These are phyloP conservation scores for Wallacemonas sp. DNA, from an alignment of 208 protist genomes.

Conservation along the genomic window DNA sequence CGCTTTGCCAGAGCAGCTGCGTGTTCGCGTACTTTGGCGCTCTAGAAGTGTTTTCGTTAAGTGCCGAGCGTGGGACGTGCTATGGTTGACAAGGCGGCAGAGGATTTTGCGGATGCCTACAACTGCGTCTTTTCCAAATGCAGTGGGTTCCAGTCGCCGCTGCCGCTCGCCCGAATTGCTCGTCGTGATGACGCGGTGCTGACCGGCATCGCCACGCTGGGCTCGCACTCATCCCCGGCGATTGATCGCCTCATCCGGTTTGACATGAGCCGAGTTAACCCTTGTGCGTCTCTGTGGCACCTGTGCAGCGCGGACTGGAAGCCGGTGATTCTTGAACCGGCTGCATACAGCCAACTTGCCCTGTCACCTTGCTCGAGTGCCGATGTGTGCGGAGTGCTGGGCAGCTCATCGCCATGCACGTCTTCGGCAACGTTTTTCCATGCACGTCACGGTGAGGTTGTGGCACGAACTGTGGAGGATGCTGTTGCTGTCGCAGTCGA, in stretches of 20 bases:
- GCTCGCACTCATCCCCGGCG: not conserved
- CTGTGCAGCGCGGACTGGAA: constrained; percentile 4
- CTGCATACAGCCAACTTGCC: constrained; percentile 1
- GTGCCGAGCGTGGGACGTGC: not conserved
- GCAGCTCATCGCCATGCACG: not conserved
- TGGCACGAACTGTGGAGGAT: not conserved
- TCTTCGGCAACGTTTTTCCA: not conserved
- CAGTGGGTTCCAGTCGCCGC: constrained; percentile 44
- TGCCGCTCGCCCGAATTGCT: constrained; percentile 37
- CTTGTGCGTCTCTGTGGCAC: constrained; percentile 9
- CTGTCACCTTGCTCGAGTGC: not conserved
- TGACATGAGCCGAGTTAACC: constrained; percentile 11
- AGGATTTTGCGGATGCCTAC: constrained; percentile 57
- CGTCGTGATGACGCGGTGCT: not conserved
- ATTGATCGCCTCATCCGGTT: constrained; percentile 6
- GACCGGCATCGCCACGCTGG: not conserved
- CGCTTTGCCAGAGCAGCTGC: not conserved
- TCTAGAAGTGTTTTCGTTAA: not conserved
- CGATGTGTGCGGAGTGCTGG: constrained; percentile 1
- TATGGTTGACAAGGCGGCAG: constrained; percentile 16
- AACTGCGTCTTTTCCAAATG: constrained; percentile 48
- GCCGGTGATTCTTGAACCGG: constrained; percentile 4
- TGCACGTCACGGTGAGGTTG: not conserved
- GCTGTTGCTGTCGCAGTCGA: not conserved
- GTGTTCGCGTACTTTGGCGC: constrained; percentile 16